Evolutionary conservation across 2,329 filamentous ascomycete genomes (phyloP), one percentile per base, ranked within the genome.

Genomic region (Zasmidium citrigriseum): DNA sequence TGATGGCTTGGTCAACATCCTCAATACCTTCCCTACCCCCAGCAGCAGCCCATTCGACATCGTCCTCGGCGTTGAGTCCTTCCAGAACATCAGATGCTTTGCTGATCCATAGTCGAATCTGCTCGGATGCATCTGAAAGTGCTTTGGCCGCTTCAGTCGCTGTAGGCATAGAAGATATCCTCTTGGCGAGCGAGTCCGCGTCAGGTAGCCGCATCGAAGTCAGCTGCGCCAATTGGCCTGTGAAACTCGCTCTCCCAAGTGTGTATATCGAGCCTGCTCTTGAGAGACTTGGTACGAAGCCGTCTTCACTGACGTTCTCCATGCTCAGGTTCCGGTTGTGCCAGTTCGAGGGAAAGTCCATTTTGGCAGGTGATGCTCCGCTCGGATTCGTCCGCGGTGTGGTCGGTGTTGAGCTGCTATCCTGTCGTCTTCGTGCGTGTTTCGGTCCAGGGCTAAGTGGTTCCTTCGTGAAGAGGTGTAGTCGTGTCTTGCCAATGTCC

Each of bases 11-110:
- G 63, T 88, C 84, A 2, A 87, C 84, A 55, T 86, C 84, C 52
- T 87, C 87, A 34, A 93, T 80, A 1, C 90, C 90, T 74, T 93
- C 90, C 61, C 89, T 82, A 1, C 95, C 95, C 53, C 91, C 95
- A 1, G 93, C 93, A 1, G 95, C 85, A 9, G 86, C 93, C 95
- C 95, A 99, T 74, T 98, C 93, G 16, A 98, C 92, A 71, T 99
- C 95, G 73, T 98, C 95, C 63, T 98, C 93, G 54, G 93, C 92
- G 73, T 98, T 92, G 45, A 99, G 80, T 4, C 93, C 93, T 55
- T 85, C 85, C 54, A 99, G 86, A 27, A 98, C 93, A 68, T 96
- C 91, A 0, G 89, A 89, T 0, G 93, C 93, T 74, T 97, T 97
- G 63, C 85, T 84, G 70, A 97, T 96, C 95, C 95, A 99, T 69